Percentiles rank a stretch among this genome's conserved stretches.
phyloP scores from a whole-genome alignment of 306 rosid genomes.

The Medicago truncatula region MtrunA17r5.0-ANR NC_053048.1:36807001-36807500 shows the following conservation, averaged over 20 bases:
- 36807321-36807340: constrained; percentile 15
- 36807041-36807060: background rate
- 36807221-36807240: background rate
- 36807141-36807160: background rate
- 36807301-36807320: constrained; percentile 22
- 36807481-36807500: constrained; percentile 6
- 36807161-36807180: background rate
- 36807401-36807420: constrained; percentile 22
- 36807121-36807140: background rate
- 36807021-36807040: constrained; percentile 23
- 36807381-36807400: constrained; percentile 9
- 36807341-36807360: background rate
- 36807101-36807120: background rate
- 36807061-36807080: constrained; percentile 15
- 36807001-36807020: constrained; percentile 8
- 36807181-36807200: background rate
- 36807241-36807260: constrained; percentile 11
- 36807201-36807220: background rate
- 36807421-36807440: constrained; percentile 18
- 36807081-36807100: background rate
- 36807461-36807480: background rate
- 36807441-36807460: background rate
- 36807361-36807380: constrained; percentile 8
- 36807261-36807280: constrained; percentile 12
- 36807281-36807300: constrained; percentile 21